Conservation (phyloP, 179 eudicot species). For the Camellia oleifera region DNA sequence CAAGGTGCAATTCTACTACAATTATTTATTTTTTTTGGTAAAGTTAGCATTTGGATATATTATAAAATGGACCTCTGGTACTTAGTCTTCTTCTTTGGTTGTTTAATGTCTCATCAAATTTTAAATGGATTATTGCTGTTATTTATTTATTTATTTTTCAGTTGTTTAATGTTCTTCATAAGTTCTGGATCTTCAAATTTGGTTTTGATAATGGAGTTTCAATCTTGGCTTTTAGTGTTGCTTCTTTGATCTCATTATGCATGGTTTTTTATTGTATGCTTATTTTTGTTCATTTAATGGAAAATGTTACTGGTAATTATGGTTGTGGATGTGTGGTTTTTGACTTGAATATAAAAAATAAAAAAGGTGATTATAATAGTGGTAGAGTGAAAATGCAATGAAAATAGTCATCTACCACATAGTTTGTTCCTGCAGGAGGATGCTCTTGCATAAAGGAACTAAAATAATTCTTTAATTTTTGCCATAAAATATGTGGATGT, state of each 20-base stretch:
- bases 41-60: background rate
- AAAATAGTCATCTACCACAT: background rate
- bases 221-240: background rate
- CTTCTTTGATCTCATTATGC: conserved; percentile 7
- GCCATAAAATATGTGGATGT: background rate
- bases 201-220: background rate
- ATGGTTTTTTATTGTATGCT: background rate
- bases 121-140: background rate
- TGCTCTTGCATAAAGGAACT: conserved; percentile 2
- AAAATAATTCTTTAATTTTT: background rate
- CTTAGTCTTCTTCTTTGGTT: background rate
- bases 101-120: background rate
- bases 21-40: background rate
- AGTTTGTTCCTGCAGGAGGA: background rate
- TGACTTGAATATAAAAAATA: background rate
- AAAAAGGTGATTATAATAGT: background rate
- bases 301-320: background rate
- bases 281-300: background rate
- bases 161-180: background rate
- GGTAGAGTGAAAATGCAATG: background rate
- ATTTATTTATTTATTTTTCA: background rate
- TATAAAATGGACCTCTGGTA: background rate
- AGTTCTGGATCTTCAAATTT: background rate
- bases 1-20: conserved; percentile 50
- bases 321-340: conserved; percentile 8